Evolutionary conservation across 345 rosid species (phyloP).

Genomic region (Lumnitzera littorea): DNA sequence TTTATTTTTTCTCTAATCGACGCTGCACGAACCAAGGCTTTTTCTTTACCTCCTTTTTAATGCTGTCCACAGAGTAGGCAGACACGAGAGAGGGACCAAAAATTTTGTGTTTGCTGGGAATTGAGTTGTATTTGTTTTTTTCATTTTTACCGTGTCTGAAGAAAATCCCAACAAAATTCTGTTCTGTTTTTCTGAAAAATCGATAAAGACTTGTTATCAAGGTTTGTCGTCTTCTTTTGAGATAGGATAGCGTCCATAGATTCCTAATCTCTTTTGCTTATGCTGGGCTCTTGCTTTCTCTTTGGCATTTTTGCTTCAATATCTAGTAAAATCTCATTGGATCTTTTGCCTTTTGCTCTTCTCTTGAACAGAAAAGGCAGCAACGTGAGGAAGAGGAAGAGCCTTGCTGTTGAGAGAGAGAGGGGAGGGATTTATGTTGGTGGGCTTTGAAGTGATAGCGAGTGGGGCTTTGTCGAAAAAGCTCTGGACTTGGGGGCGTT

Average conservation of each 20-base stretch:
- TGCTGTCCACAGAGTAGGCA: too few relatives aligned
- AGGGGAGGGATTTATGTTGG: conserved; percentile 77
- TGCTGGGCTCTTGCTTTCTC: background rate
- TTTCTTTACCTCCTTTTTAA: too few relatives aligned
- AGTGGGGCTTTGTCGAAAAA: conserved; percentile 52
- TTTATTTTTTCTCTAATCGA: too few relatives aligned
- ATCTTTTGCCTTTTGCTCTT: conserved; percentile 13
- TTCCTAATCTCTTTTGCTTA: conserved; percentile 34
- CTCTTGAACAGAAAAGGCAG: background rate
- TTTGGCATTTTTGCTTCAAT: conserved; percentile 4
- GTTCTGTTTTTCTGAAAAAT: conserved; percentile 3
- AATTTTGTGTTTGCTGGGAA: background rate
- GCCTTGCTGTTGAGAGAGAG: background rate
- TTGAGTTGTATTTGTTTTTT: background rate
- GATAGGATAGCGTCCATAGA: conserved; percentile 55
- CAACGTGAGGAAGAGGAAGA: conserved; percentile 6
- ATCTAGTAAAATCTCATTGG: conserved; percentile 16
- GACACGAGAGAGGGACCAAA: too few relatives aligned
- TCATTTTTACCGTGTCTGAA: background rate
- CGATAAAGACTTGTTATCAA: conserved; percentile 7
- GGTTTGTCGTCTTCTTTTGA: conserved; percentile 23
- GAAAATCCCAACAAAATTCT: background rate
- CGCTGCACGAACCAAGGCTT: too few relatives aligned
- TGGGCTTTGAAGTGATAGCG: conserved; percentile 61
- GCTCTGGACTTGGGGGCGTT: conserved; percentile 33